Evolutionary conservation across 352 stramenopile species (phyloP).

Genomic region (Saprolegnia parasitica): DNA sequence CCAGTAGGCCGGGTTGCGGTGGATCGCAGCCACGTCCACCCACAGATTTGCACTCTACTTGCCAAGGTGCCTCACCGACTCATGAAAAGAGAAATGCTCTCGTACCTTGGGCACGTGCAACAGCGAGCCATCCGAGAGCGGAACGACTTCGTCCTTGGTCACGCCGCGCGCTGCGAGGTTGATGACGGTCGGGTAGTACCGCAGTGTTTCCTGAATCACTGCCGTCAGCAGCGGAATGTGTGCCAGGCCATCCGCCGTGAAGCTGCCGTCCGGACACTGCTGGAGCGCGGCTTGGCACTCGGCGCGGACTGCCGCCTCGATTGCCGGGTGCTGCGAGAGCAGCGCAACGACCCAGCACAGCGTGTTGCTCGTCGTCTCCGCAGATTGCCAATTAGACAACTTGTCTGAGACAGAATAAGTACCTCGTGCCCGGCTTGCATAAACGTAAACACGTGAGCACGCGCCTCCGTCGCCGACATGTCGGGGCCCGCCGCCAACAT

Average conservation of each 20-base stretch:
- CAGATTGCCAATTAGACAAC: neutral
- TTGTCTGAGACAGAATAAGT: neutral
- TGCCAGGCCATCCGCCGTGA: neutral
- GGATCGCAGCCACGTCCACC: constrained; percentile 37
- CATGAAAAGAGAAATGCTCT: neutral
- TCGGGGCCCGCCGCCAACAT: neutral
- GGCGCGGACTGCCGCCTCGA: neutral
- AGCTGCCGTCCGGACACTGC: constrained; percentile 30
- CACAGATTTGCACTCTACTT: constrained; percentile 32
- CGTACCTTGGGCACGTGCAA: constrained; percentile 29
- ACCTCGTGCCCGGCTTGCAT: constrained; percentile 29
- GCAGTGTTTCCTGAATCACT: constrained; percentile 45
- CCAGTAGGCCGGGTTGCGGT: constrained; percentile 44
- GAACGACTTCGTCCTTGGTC: constrained; percentile 22
- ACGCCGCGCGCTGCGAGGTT: constrained; percentile 30
- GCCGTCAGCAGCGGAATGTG: constrained; percentile 36
- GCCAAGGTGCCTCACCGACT: constrained; percentile 16
- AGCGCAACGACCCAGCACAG: constrained; percentile 4
- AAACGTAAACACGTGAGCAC: constrained; percentile 29
- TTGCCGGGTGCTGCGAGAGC: neutral
- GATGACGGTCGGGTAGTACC: constrained; percentile 39
- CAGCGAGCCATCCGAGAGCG: constrained; percentile 5
- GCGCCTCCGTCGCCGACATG: neutral
- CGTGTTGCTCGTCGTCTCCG: neutral
- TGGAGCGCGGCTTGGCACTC: constrained; percentile 36